Conservation (phyloP, 768 basidiomycete species). For the Fomitopsis pulvina region DNA sequence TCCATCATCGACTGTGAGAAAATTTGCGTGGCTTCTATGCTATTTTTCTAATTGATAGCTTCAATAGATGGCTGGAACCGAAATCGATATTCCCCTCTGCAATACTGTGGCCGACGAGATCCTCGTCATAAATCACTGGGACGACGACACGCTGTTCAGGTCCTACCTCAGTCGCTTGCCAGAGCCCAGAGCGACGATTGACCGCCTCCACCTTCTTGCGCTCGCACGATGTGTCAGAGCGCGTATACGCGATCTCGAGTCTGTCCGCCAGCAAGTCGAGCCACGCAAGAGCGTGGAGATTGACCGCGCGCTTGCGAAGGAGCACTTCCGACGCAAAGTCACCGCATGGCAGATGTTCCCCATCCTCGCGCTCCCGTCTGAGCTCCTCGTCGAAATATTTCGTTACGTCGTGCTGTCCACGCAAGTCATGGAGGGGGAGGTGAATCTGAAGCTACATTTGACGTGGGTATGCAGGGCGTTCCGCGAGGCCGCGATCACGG, state of each 20-base stretch:
- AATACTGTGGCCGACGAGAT: neutral
- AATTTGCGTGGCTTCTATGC: no score
- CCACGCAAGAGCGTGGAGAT: slow-evolving; percentile 14
- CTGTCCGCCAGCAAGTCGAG: slow-evolving; percentile 7
- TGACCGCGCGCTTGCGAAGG: slow-evolving; percentile 10
- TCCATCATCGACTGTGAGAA: no score
- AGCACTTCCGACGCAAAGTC: slow-evolving; percentile 17
- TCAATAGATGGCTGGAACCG: neutral
- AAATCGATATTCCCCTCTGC: neutral
- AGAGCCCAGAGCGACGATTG: neutral
- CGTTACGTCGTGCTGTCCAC: slow-evolving; percentile 40
- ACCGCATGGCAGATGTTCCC: slow-evolving; percentile 41
- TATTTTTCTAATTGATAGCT: neutral
- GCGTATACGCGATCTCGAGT: slow-evolving; percentile 9
- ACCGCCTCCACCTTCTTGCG: neutral
- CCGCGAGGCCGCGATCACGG: slow-evolving; percentile 18
- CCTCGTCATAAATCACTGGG: slow-evolving; percentile 4
- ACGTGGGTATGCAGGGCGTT: slow-evolving; percentile 49
- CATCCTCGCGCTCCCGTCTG: slow-evolving; percentile 55
- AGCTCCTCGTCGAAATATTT: slow-evolving; percentile 62
- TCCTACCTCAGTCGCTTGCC: neutral
- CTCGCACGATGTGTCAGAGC: slow-evolving; percentile 5
- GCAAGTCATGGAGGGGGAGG: slow-evolving; percentile 11
- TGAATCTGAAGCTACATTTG: slow-evolving; percentile 35
- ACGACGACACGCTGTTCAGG: slow-evolving; percentile 3